Evolutionary conservation across 495 filamentous ascomycete species (phyloP).

Genomic region (Penicillium herquei): DNA sequence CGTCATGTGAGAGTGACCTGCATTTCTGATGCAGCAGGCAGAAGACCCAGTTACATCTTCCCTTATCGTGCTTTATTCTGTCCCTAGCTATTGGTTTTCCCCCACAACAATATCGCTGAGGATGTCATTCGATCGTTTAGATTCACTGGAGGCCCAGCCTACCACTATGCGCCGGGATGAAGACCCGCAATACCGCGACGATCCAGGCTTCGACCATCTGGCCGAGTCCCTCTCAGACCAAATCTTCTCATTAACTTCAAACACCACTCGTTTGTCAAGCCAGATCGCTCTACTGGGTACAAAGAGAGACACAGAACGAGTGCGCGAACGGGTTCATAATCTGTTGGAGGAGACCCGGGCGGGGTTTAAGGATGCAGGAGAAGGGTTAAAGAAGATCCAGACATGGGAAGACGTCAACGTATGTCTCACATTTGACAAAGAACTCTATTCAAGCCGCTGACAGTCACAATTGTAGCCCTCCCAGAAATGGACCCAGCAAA

Average conservation of each 20-base stretch:
- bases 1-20: slow-evolving; percentile 40
- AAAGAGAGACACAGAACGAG: slow-evolving; percentile 82
- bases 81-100: slow-evolving; percentile 7
- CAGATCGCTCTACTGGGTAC: slow-evolving; percentile 86
- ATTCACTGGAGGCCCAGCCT: slow-evolving; percentile 78
- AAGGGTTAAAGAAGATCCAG: slow-evolving; percentile 88
- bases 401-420: slow-evolving; percentile 91
- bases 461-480: slow-evolving; percentile 58
- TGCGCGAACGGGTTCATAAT: slow-evolving; percentile 84
- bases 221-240: slow-evolving; percentile 79
- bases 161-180: slow-evolving; percentile 63
- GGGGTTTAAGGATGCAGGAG: slow-evolving; percentile 89
- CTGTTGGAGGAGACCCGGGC: slow-evolving; percentile 79
- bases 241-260: slow-evolving; percentile 82
- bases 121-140: slow-evolving; percentile 92
- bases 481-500: slow-evolving; percentile 92
- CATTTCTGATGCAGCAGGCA: slow-evolving; percentile 25
- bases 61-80: slow-evolving; percentile 9
- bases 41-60: not conserved
- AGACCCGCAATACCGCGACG: slow-evolving; percentile 76
- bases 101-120: slow-evolving; percentile 10
- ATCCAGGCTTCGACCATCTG: slow-evolving; percentile 84
- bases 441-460: slow-evolving; percentile 9
- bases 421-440: slow-evolving; percentile 25
- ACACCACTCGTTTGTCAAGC: slow-evolving; percentile 74